A percentile compares a stretch with the other conserved stretches of the same genome.
Evolutionary conservation across 2,329 filamentous ascomycete genomes (phyloP).

Genomic region (Aspergillus sclerotialis): DNA sequence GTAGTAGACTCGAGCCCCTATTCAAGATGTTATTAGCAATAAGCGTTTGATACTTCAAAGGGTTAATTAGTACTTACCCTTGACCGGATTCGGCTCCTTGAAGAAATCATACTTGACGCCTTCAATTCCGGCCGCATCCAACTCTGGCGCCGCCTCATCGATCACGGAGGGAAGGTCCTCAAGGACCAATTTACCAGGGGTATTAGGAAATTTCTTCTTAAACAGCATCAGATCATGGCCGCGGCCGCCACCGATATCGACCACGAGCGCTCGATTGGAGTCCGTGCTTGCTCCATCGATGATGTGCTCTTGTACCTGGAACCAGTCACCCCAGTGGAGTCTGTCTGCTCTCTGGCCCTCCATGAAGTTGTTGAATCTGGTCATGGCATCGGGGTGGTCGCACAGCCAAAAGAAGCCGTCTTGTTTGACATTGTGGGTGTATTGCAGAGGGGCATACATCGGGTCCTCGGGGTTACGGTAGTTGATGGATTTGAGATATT

Average conservation of each 20-base stretch:
- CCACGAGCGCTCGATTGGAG: constrained; percentile 14
- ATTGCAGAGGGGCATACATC: constrained; percentile 7
- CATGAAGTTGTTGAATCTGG: constrained; percentile 19
- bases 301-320: constrained; percentile 12
- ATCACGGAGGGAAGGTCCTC: constrained; percentile 40
- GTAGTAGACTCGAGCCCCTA: constrained; percentile 24
- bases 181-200: constrained; percentile 37
- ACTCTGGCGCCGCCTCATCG: constrained; percentile 12
- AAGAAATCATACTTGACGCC: constrained; percentile 11
- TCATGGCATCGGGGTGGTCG: constrained; percentile 11
- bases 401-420: constrained; percentile 13
- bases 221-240: constrained; percentile 36
- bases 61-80: constrained; percentile 2
- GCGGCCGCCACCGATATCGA: constrained; percentile 38
- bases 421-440: constrained; percentile 6
- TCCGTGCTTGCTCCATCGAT: constrained; percentile 7
- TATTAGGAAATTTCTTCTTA: constrained; percentile 23
- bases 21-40: not conserved
- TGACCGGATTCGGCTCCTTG: constrained; percentile 7
- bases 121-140: constrained; percentile 6
- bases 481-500: constrained; percentile 10
- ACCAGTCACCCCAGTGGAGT: constrained; percentile 17
- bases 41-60: not conserved
- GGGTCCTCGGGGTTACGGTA: constrained; percentile 12
- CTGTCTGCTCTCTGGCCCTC: constrained; percentile 13